phyloP scores from a whole-genome alignment of 805 yeast genomes.

The Ogataea neopini region DNA sequence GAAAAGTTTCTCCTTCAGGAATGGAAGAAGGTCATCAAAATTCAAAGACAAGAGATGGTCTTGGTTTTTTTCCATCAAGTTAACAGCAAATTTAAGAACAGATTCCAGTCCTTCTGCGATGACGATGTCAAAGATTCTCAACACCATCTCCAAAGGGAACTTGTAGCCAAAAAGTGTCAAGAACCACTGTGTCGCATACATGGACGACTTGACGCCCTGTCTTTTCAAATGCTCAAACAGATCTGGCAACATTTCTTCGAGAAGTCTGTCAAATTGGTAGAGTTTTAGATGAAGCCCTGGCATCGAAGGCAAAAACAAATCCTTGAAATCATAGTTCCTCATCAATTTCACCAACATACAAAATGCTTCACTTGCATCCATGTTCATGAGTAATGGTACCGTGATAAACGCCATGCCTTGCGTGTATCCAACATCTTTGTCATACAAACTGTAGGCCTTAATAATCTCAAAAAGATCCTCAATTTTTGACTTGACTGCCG shows the following conservation, averaged over 20 bases:
- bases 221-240: constrained; percentile 74
- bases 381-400: constrained; percentile 79
- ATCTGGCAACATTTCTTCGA: constrained; percentile 75
- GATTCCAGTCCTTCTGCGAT: constrained; percentile 92
- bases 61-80: constrained; percentile 72
- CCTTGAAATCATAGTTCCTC: constrained; percentile 81
- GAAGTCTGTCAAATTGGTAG: constrained; percentile 85
- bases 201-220: constrained; percentile 87
- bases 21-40: constrained; percentile 77
- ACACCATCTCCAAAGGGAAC: constrained; percentile 85
- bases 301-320: constrained; percentile 84
- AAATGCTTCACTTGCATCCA: constrained; percentile 84
- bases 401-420: constrained; percentile 97
- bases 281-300: constrained; percentile 83
- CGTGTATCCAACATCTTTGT: constrained; percentile 94
- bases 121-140: constrained; percentile 83
- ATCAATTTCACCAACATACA: constrained; percentile 76
- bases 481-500: constrained; percentile 53
- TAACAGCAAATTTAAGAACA: constrained; percentile 78
- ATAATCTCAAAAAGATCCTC: constrained; percentile 72
- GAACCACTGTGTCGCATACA: constrained; percentile 99
- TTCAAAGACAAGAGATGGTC: constrained; percentile 55
- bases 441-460: constrained; percentile 81
- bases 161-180: constrained; percentile 92
- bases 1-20: constrained; percentile 77